Evolutionary conservation across 352 stramenopile genomes (phyloP), one percentile per base, ranked within the genome.

Genomic region (Phytophthora parvispora): DNA sequence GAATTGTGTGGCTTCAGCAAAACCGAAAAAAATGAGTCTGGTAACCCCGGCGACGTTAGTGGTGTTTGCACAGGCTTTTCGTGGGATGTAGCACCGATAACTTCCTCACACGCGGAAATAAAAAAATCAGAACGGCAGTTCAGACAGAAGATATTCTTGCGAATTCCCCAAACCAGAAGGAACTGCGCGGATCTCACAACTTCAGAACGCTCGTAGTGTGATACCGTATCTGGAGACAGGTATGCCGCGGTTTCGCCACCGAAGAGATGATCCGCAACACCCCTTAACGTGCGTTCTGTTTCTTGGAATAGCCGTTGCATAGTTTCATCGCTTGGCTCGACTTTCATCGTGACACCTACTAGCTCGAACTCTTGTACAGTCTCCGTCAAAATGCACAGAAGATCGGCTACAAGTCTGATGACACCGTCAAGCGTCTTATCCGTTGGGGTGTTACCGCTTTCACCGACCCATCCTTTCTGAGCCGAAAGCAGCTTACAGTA

Each of bases 341-440:
- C 52, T 4, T 48, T 45, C 27, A 84, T 50, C 9, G 52, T 69
- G 12, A 81, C 58, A 6, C 78, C 73, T 18, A 68, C 78, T 32
- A 81, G 77, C 34, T 86, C 78, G 53, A 84, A 74, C 47, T 86
- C 78, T 36, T 74, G 71, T 13, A 78, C 45, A 18, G 54, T 71
- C 52, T 82, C 73, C 4, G 25, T 59, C 51, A 86, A 34, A 45
- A 86, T 62, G 20, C 61, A 29, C n/a, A 86, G 47, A n/a, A 86
- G 40, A 29, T 83, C 57, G 0, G 56, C 55, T 31, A 73, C 28
- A 13, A 84, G 34, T 32, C 43, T 43, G 50, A 49, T 77, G 15
- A 24, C 47, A 18, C 20, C 60, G 31, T 20, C 38, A 50, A 42
- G 24, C 34, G 42, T 15, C 3, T 16, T 16, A 16, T 27, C 2